These are phyloP conservation scores for Ustilago shanxiensis DNA, from an alignment of 1,284 basidiomycete genomes.

Conservation along the genomic window DNA sequence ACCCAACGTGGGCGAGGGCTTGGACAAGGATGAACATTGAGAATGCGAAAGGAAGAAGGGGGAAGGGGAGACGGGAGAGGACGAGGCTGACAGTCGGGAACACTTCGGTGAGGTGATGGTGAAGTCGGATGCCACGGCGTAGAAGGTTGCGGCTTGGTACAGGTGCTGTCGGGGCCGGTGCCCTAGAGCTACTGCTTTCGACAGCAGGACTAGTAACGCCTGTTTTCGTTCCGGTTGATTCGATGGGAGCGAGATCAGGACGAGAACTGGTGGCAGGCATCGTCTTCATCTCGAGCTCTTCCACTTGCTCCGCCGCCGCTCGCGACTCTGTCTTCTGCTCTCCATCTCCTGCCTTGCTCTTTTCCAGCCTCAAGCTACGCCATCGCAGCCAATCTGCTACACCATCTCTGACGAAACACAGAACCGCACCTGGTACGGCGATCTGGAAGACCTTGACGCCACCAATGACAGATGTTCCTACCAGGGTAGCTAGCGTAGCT, in stretches of 20 bases:
- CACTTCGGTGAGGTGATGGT: constrained; percentile 25
- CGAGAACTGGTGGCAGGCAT: constrained; percentile 20
- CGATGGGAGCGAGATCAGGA: constrained; percentile 14
- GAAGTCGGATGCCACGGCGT: constrained; percentile 21
- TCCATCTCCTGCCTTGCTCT: constrained; percentile 10
- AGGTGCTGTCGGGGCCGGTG: not conserved
- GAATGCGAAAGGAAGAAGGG: constrained; percentile 90
- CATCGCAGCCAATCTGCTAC: constrained; percentile 74
- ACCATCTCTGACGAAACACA: constrained; percentile 80
- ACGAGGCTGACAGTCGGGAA: constrained; percentile 84
- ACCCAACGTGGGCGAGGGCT: constrained; percentile 84
- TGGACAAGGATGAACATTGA: constrained; percentile 95
- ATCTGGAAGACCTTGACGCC: constrained; percentile 77
- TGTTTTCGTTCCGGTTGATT: not conserved
- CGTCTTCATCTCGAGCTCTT: constrained; percentile 42
- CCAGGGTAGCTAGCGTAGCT: constrained; percentile 75
- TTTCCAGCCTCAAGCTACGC: constrained; percentile 26
- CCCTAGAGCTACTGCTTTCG: not conserved
- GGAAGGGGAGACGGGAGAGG: constrained; percentile 80
- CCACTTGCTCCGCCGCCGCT: constrained; percentile 22
- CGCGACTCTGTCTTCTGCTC: constrained; percentile 16
- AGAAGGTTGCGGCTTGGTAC: constrained; percentile 23
- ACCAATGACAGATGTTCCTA: constrained; percentile 75
- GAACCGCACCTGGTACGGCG: constrained; percentile 84
- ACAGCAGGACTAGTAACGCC: not conserved